Evolutionary conservation across 179 eudicot species (phyloP).

Genomic region (Silene noctiflora): DNA sequence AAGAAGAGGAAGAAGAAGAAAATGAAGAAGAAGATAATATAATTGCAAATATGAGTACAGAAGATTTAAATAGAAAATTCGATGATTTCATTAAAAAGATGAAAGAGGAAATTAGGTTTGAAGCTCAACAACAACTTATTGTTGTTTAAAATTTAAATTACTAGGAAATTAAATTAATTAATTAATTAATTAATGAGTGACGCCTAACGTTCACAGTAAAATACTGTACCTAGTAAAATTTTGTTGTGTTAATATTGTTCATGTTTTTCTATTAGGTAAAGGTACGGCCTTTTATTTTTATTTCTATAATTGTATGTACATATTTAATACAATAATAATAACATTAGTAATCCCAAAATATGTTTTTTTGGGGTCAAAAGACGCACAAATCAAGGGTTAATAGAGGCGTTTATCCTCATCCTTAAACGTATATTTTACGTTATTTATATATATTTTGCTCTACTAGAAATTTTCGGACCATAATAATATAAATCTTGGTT

Average conservation of each 20-base stretch:
- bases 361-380: no score
- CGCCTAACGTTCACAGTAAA: constrained; percentile 4
- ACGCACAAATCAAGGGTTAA: no score
- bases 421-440: no score
- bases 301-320: no score
- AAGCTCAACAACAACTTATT: constrained; percentile 43
- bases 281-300: no score
- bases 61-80: constrained; percentile 51
- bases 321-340: no score
- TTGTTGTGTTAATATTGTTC: background rate
- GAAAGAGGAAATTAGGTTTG: constrained; percentile 52
- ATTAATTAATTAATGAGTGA: background rate
- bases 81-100: constrained; percentile 60
- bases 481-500: no score
- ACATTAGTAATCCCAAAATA: no score
- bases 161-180: constrained; percentile 6
- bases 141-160: constrained; percentile 28
- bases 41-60: constrained; percentile 36
- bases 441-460: no score
- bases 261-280: background rate
- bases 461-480: no score
- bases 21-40: constrained; percentile 28
- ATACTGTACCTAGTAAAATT: constrained; percentile 10
- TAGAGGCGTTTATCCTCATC: no score
- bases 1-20: background rate